Percentiles rank a stretch among this genome's conserved stretches.
phyloP scores from a whole-genome alignment of 1,284 basidiomycete genomes.

The Moesziomyces sp. region DNA sequence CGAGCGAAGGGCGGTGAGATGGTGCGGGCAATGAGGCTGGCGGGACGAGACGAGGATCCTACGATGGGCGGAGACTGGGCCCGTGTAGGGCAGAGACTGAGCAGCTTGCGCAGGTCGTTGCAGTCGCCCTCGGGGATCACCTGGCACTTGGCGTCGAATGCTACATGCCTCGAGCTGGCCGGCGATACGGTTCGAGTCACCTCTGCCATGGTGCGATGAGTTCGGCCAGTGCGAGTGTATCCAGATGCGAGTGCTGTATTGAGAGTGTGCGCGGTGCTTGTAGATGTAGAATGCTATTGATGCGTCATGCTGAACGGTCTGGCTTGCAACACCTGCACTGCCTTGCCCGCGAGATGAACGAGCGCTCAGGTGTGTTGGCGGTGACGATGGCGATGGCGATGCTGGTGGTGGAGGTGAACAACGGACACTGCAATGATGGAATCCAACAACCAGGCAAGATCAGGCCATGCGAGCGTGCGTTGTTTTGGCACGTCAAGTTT shows the following conservation, averaged over 20 bases:
- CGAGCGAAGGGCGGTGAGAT: constrained; percentile 30
- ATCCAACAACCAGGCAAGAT: too few species aligned
- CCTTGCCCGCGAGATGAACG: not conserved
- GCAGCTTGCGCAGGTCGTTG: constrained; percentile 37
- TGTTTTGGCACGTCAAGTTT: too few species aligned
- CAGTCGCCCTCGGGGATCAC: constrained; percentile 45
- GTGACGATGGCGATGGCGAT: too few species aligned
- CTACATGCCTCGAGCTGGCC: constrained; percentile 25
- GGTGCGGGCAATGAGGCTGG: constrained; percentile 27
- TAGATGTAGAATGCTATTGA: not conserved
- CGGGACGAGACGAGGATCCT: constrained; percentile 1
- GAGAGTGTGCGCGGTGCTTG: not conserved
- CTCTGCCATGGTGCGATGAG: constrained; percentile 12
- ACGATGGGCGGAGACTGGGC: constrained; percentile 36
- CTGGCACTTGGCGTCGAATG: constrained; percentile 38
- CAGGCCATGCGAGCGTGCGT: too few species aligned
- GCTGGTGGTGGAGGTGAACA: too few species aligned
- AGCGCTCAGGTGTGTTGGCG: too few species aligned
- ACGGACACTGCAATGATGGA: too few species aligned
- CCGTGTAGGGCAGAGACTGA: constrained; percentile 27
- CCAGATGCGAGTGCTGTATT: not conserved
- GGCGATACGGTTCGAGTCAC: constrained; percentile 14
- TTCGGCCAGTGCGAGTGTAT: not conserved
- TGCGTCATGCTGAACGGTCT: not conserved
- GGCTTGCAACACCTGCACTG: not conserved